phyloP scores from a whole-genome alignment of 2,329 filamentous ascomycete genomes.

The Trichoderma brevicompactum region DNA sequence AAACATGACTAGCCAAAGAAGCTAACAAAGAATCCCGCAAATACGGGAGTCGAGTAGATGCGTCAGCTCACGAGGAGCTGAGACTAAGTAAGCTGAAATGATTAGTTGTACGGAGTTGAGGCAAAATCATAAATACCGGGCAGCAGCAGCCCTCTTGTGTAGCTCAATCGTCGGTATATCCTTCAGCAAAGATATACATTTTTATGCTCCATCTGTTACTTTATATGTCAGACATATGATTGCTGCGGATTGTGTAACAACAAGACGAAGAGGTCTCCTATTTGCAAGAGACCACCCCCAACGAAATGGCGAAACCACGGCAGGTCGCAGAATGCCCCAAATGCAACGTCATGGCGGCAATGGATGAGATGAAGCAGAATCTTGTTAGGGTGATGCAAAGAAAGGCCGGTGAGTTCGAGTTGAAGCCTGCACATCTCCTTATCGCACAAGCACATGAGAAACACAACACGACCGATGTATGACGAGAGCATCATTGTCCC shows the following conservation, averaged over 20 bases:
- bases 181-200: neutral
- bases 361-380: conserved; percentile 5
- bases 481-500: no score
- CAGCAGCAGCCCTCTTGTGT: neutral
- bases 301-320: neutral
- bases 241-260: neutral
- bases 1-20: no score
- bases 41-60: no score
- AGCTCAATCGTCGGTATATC: neutral
- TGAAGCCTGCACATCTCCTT: neutral
- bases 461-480: no score
- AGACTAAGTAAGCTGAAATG: no score
- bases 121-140: neutral
- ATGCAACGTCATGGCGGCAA: conserved; percentile 12
- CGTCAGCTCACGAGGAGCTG: no score
- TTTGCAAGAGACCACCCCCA: neutral
- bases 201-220: neutral
- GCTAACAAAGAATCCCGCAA: no score
- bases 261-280: neutral
- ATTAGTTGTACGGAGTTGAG: neutral
- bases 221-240: neutral
- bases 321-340: conserved; percentile 1
- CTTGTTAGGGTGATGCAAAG: neutral
- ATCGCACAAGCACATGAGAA: no score
- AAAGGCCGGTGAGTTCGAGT: conserved; percentile 5